Evolutionary conservation across 2,329 filamentous ascomycete species (phyloP).

Genomic region (Epichloe hybrida): DNA sequence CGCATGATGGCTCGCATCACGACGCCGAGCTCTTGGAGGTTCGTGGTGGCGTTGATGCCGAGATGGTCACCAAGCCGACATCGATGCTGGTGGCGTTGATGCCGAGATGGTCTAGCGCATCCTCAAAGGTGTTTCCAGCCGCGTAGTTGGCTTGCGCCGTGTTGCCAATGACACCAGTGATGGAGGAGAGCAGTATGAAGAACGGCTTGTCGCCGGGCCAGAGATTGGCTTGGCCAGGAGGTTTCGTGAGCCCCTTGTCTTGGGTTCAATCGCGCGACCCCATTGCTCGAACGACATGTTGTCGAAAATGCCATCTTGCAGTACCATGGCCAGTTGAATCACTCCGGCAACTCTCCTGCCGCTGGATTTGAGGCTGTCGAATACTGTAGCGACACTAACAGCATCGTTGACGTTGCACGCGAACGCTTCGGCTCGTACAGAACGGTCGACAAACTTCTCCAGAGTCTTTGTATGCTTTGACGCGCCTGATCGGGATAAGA

Average conservation of each 20-base stretch:
- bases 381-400: background rate
- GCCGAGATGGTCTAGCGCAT: too few species aligned
- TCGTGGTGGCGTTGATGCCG: too few species aligned
- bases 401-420: background rate
- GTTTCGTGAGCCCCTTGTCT: conserved; percentile 27
- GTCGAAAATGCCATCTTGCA: conserved; percentile 12
- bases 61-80: too few species aligned
- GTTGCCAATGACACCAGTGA: conserved; percentile 30
- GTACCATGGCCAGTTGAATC: conserved; percentile 10
- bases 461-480: background rate
- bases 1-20: too few species aligned
- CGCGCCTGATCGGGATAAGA: background rate
- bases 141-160: conserved; percentile 36
- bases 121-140: conserved; percentile 14
- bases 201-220: conserved; percentile 18
- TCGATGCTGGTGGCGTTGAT: too few species aligned
- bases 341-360: conserved; percentile 8
- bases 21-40: too few species aligned
- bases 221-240: conserved; percentile 17
- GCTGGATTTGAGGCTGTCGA: conserved; percentile 6
- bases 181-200: conserved; percentile 30
- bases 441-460: background rate
- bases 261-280: conserved; percentile 17
- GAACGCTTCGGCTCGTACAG: background rate
- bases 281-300: conserved; percentile 24